Base-by-base conservation (phyloP, 345 rosid species). In the Rhizophora apiculata region DNA sequence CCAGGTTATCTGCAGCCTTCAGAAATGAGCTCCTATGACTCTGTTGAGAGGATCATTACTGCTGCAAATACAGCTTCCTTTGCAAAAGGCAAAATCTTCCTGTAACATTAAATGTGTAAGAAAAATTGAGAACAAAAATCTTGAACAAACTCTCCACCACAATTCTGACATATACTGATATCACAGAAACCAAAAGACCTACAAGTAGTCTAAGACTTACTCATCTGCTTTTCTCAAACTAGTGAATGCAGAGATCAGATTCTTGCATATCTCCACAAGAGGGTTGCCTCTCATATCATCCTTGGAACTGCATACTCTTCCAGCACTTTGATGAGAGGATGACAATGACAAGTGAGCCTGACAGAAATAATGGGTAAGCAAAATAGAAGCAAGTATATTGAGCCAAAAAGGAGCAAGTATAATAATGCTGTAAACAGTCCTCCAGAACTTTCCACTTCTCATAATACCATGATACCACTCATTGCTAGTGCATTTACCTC, bases 41-140 rank as follows among this genome's bases (percentile, higher is more conserved):
- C 74, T 22, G 59, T 76, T 72, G 86, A 77, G 39, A 80, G 82
- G 46, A 91, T 69, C 31, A 81, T 78, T 60, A 80, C 83, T 26
- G 98, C 97, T 10, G 90, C 80, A 79, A 91, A 88, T 76, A 94
- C 39, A 46, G 90, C 96, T 82, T 88, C 93, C 71, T 84, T 91
- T 63, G 86, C 97, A 29, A 87, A 67, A 3, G 90, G 81, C 64
- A 81, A 73, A 70, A 91, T 87, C 74, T 89, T 75, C 81, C 98
- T 94, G 89, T 64, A 79, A 31, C 83, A 77, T 69, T 10, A 39
- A 51, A 51, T 43, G 39, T 0, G 20, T 10, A n/a, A 20, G 18
- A 29, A 16, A 63, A n/a, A 22, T 32, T 0, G 4, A 29, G 9
- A 65, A 30, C 8, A 6, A 29, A 48, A 9, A 5, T 65, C 1